phyloP scores from a whole-genome alignment of 192 early-diverging fungal species.

The Tieghemiomyces parasiticus region DNA sequence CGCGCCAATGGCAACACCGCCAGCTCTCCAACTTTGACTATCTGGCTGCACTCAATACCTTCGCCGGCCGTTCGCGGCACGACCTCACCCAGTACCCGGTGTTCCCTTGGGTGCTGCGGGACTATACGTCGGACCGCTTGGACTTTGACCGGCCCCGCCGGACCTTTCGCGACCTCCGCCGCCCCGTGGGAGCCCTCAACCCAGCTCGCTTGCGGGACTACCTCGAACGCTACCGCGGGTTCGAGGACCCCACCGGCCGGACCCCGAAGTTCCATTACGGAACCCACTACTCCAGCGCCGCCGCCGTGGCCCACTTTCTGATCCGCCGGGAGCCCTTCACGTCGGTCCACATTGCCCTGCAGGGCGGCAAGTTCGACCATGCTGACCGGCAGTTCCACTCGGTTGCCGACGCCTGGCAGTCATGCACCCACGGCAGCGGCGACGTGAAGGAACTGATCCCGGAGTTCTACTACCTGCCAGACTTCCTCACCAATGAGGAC shows the following conservation, averaged over 20 bases:
- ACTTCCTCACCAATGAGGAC: conserved; percentile 70
- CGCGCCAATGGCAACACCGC: conserved; percentile 64
- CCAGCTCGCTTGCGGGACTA: conserved; percentile 23
- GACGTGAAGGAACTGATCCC: conserved; percentile 91
- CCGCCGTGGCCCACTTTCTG: conserved; percentile 77
- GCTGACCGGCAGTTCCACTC: conserved; percentile 71
- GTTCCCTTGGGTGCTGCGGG: conserved; percentile 84
- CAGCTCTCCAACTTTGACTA: conserved; percentile 96
- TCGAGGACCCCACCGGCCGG: conserved; percentile 42
- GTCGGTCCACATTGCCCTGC: conserved; percentile 22
- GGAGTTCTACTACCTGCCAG: conserved; percentile 91
- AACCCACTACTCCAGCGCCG: conserved; percentile 90
- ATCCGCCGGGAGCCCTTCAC: conserved; percentile 87
- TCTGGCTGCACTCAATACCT: conserved; percentile 81
- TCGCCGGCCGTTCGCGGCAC: conserved; percentile 69
- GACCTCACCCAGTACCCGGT: conserved; percentile 96
- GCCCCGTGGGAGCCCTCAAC: conserved; percentile 81
- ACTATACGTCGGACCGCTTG: conserved; percentile 62
- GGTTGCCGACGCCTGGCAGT: conserved; percentile 56
- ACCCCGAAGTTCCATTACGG: conserved; percentile 76
- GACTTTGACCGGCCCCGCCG: conserved; percentile 53
- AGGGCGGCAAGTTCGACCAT: conserved; percentile 72
- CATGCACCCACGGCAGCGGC: conserved; percentile 53
- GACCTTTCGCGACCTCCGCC: conserved; percentile 76
- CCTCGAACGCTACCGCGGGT: conserved; percentile 38